Conservation (phyloP, 139 green algal genomes). For the Closterium sp. region DNA sequence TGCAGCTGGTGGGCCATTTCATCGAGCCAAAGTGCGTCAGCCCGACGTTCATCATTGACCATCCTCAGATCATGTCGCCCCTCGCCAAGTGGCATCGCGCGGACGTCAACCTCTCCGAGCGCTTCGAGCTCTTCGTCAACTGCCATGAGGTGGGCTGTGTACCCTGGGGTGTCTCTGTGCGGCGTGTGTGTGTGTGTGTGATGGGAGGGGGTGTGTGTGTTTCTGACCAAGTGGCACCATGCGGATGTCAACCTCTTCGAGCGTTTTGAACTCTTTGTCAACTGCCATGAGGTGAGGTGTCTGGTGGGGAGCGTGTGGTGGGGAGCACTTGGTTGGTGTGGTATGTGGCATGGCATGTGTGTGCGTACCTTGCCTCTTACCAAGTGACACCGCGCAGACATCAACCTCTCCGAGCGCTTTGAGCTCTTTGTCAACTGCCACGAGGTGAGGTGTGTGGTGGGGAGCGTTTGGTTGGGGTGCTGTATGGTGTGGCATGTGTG, state of each 20-base stretch:
- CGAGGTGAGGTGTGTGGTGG: constrained; percentile 83
- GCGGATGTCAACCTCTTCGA: constrained; percentile 78
- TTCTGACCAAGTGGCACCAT: constrained; percentile 91
- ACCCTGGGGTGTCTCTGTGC: no score
- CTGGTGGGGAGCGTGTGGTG: no score
- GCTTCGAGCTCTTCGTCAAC: constrained; percentile 99
- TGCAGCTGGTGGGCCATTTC: constrained; percentile 92
- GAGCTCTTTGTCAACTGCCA: constrained; percentile 98
- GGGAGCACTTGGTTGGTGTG: no score
- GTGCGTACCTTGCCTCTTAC: constrained; percentile 97
- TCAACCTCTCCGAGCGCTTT: constrained; percentile 94
- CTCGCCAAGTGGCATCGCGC: constrained; percentile 89
- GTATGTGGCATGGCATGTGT: no score
- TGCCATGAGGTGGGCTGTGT: constrained; percentile 77
- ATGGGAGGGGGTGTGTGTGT: no score
- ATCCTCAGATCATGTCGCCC: constrained; percentile 98
- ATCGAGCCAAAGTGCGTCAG: constrained; percentile 91
- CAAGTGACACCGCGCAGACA: constrained; percentile 76
- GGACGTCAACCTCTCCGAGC: constrained; percentile 81
- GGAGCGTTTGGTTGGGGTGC: no score
- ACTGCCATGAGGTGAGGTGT: constrained; percentile 81
- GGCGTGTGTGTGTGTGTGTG: no score
- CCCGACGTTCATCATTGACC: constrained; percentile 98
- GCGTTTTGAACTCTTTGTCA: constrained; percentile 99
- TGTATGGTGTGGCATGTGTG: no score